phyloP scores from a whole-genome alignment of 345 rosid genomes.

The Lepidium sativum region DNA sequence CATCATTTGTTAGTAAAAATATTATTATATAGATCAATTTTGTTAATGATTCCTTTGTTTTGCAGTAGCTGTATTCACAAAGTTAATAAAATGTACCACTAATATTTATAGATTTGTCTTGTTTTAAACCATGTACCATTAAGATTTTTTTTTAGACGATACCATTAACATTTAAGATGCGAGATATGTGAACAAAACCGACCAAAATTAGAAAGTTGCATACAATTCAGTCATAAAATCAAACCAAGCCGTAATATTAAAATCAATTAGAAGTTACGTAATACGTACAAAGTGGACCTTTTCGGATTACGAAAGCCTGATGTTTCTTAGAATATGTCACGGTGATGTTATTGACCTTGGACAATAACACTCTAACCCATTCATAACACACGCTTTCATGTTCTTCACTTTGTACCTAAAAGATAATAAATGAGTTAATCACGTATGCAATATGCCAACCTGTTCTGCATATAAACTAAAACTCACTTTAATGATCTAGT shows the following conservation, averaged over 20 bases:
- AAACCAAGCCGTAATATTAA: slow-evolving; percentile 18
- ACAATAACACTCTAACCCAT: neutral
- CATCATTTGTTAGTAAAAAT: too few relatives aligned
- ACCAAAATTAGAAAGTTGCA: slow-evolving; percentile 14
- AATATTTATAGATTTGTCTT: too few relatives aligned
- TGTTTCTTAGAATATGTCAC: slow-evolving; percentile 9
- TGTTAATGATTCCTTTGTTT: too few relatives aligned
- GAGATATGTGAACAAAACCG: slow-evolving; percentile 13
- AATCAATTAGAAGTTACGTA: slow-evolving; percentile 7
- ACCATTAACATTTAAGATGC: too few relatives aligned
- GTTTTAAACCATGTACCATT: neutral
- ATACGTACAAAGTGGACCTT: slow-evolving; percentile 23
- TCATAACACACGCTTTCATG: neutral
- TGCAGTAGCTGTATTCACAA: neutral
- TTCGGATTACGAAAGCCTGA: neutral
- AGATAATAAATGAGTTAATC: too few relatives aligned
- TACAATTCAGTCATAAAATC: neutral
- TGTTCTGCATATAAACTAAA: neutral
- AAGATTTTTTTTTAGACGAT: too few relatives aligned
- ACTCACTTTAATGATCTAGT: neutral
- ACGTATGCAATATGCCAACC: too few relatives aligned
- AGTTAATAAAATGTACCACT: neutral
- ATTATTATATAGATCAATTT: too few relatives aligned
- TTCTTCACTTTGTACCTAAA: neutral
- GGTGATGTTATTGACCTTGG: slow-evolving; percentile 17